Conservation (phyloP, 306 rosid genomes). For the Rosa rugosa region DNA sequence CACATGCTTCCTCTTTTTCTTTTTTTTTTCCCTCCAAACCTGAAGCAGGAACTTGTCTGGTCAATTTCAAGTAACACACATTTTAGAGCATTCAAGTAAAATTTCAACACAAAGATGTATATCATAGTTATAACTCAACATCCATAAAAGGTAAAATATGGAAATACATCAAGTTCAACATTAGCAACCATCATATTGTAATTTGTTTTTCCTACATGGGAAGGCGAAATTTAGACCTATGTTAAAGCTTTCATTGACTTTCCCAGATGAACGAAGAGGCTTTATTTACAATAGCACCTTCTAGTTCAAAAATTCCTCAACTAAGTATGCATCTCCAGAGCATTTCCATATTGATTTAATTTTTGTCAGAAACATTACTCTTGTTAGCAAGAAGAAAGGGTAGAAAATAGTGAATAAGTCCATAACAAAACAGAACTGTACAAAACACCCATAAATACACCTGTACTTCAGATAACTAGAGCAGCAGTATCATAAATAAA, state of each 20-base stretch:
- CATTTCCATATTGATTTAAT: background rate
- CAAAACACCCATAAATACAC: background rate
- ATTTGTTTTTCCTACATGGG: background rate
- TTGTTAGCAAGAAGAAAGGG: background rate
- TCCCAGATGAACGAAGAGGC: background rate
- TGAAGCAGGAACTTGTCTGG: no score
- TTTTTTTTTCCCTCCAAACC: no score
- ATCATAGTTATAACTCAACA: no score
- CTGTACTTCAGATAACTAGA: background rate
- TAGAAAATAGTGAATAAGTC: background rate
- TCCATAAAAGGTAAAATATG: no score
- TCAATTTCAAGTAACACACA: no score
- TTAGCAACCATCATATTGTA: no score
- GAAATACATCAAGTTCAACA: no score
- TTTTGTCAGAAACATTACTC: background rate
- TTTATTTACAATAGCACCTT: background rate
- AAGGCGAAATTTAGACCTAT: background rate
- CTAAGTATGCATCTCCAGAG: background rate
- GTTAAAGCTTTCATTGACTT: no score
- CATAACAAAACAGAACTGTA: background rate
- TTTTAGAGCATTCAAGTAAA: no score
- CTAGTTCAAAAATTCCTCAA: background rate
- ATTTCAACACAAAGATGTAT: no score
- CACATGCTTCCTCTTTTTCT: no score
- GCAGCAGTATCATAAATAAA: background rate